Base-by-base conservation (phyloP, 1,139 yeast species). In the Pichia sp. region DNA sequence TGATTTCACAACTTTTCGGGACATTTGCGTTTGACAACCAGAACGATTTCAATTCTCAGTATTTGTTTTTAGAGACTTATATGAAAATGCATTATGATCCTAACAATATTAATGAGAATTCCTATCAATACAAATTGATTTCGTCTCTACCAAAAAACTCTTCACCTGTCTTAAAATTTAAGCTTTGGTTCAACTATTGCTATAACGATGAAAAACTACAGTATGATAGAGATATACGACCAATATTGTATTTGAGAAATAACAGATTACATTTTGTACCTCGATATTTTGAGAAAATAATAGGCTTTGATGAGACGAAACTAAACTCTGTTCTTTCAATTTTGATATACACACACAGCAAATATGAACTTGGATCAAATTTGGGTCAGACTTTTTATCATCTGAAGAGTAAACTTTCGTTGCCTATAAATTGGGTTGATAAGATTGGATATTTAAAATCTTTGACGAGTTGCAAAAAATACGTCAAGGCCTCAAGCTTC, bases 381-480 rank as follows among this genome's bases (percentile, higher is more conserved):
- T 53, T 51, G 18, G 64, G 54, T 0, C 41, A 50, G 28, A 42
- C 46, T 1, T 46, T 59, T 12, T 58, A 48, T 30, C 30, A 40
- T 4, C 25, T 55, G 25, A 63, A 63, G 26, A 30, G 28, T 5
- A 39, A 45, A 19, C 12, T 50, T 3, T 28, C 37, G 0, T 41
- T 61, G 12, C 39, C 31, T 2, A 43, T 59, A 2, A 26, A 22
- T n/a, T 28, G 39, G 13, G 41, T 50, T 3, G 66, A 63, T 47
- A 54, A 52, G n/a, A 49, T 60, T 30, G 63, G 63, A 8, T 64
- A 68, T 12, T 68, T 76, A 70, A 48, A 52, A 18, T 68, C 77
- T 0, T 66, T 70, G 40, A 58, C 64, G 12, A 52, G 54, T 6
- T 47, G 64, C 16, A 60, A 67, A 34, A 54, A 66, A 37, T 68